A percentile compares a stretch with the other conserved stretches of the same genome.
phyloP scores from a whole-genome alignment of 345 rosid genomes.

The Turnera subulata region DNA sequence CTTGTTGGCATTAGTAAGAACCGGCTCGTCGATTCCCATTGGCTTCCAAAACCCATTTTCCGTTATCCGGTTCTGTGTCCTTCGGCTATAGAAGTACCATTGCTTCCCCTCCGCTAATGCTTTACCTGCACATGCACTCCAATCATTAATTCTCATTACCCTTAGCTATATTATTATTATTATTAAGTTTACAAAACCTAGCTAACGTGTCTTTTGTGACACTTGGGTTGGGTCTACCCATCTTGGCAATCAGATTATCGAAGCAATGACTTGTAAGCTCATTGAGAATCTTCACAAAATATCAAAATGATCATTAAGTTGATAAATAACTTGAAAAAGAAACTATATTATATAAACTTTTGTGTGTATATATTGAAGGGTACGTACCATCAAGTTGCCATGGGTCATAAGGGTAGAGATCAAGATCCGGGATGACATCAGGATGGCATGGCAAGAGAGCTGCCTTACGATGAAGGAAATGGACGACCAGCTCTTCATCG shows the following conservation, averaged over 20 bases:
- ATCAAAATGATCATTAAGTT: too few relatives aligned
- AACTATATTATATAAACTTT: too few relatives aligned
- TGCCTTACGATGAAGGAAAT: constrained; percentile 89
- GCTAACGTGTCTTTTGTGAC: too few relatives aligned
- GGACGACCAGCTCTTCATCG: constrained; percentile 90
- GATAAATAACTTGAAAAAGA: too few relatives aligned
- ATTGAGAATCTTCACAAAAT: too few relatives aligned
- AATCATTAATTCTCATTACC: too few relatives aligned
- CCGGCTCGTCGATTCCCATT: constrained; percentile 63
- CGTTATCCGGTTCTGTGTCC: constrained; percentile 52
- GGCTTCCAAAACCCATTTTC: constrained; percentile 75
- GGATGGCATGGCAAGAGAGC: constrained; percentile 86
- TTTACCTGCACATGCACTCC: constrained; percentile 42
- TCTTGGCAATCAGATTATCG: too few relatives aligned
- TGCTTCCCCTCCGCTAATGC: constrained; percentile 84
- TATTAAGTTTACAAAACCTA: too few relatives aligned
- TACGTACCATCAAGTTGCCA: constrained; percentile 85
- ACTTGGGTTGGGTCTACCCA: too few relatives aligned
- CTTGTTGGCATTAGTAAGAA: constrained; percentile 38
- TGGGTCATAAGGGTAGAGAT: constrained; percentile 78
- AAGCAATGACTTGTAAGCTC: too few relatives aligned
- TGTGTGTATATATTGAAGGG: too few relatives aligned
- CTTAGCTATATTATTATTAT: too few relatives aligned
- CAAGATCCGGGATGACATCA: constrained; percentile 93
- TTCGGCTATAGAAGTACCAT: constrained; percentile 85